These are phyloP conservation scores for Aspergillus japonicus DNA, from an alignment of 2,329 filamentous ascomycete genomes.

Conservation along the genomic window DNA sequence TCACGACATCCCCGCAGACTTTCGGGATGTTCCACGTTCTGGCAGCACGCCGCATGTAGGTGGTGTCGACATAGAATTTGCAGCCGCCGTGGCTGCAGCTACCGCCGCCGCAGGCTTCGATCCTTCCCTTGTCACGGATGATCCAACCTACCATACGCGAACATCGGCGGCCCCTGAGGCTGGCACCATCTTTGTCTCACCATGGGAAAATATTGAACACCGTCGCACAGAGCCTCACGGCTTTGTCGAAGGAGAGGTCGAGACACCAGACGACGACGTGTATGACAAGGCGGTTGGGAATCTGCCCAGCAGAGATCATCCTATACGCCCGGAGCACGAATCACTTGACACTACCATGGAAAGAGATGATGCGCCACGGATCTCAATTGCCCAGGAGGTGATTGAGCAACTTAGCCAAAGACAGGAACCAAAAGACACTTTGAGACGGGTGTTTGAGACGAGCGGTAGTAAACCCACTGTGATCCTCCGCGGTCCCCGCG, in stretches of 20 bases:
- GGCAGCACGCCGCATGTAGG: conserved; percentile 8
- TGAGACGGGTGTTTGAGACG: not conserved
- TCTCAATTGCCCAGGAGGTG: conserved; percentile 25
- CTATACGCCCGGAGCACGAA: conserved; percentile 24
- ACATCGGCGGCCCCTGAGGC: conserved; percentile 63
- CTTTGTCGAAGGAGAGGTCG: conserved; percentile 52
- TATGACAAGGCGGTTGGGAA: conserved; percentile 15
- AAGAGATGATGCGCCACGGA: not conserved
- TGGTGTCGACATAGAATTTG: conserved; percentile 66
- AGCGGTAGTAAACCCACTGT: not conserved
- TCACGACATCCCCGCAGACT: conserved; percentile 9
- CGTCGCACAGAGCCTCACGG: conserved; percentile 45
- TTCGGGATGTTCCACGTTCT: conserved; percentile 11
- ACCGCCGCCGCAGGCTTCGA: conserved; percentile 69
- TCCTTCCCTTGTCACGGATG: conserved; percentile 66
- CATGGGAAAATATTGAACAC: conserved; percentile 38
- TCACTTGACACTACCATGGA: conserved; percentile 5
- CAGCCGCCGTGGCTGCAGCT: conserved; percentile 67
- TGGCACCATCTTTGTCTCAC: conserved; percentile 51
- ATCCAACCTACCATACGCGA: conserved; percentile 62
- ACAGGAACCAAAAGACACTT: not conserved
- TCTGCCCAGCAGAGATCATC: conserved; percentile 17
- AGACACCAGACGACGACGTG: conserved; percentile 43
- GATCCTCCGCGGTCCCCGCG: not conserved
- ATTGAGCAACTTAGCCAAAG: conserved; percentile 27